Percentiles rank a stretch among this genome's conserved stretches.
Evolutionary conservation across 208 protist genomes (phyloP).

Genomic region (Trypanosoma vivax): DNA sequence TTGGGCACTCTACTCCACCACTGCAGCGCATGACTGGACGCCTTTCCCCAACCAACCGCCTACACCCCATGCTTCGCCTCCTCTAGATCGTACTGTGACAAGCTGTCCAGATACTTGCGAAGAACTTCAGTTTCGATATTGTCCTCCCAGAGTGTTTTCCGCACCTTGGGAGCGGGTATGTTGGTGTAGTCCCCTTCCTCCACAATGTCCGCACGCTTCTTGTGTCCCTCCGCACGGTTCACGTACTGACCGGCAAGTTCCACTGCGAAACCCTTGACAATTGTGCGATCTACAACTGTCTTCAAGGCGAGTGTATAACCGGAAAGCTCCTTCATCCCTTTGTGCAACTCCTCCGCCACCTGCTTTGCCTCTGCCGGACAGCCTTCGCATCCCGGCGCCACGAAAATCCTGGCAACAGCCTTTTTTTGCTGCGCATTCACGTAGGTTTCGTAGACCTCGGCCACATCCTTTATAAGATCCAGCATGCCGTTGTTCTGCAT

Average conservation of each 20-base stretch:
- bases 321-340: constrained; percentile 56
- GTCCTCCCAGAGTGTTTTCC: constrained; percentile 72
- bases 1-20: no score
- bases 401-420: constrained; percentile 76
- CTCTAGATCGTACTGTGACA: constrained; percentile 78
- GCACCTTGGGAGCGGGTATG: constrained; percentile 49
- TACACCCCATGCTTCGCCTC: constrained; percentile 81
- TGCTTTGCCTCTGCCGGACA: constrained; percentile 56
- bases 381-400: constrained; percentile 55
- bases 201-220: constrained; percentile 17
- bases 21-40: neutral
- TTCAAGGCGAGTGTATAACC: constrained; percentile 65
- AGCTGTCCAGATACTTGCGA: constrained; percentile 77
- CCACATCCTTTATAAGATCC: constrained; percentile 73
- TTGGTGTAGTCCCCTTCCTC: constrained; percentile 81
- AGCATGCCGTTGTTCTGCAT: constrained; percentile 90
- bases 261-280: constrained; percentile 82
- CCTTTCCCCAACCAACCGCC: neutral
- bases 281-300: constrained; percentile 75
- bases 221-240: constrained; percentile 59
- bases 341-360: constrained; percentile 62
- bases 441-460: constrained; percentile 82
- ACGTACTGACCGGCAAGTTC: constrained; percentile 78
- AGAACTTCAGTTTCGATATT: constrained; percentile 87
- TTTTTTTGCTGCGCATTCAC: constrained; percentile 85